Evolutionary conservation across 768 basidiomycete genomes (phyloP), one percentile per base, ranked within the genome.

Genomic region (Leucogyrophana mollusca): DNA sequence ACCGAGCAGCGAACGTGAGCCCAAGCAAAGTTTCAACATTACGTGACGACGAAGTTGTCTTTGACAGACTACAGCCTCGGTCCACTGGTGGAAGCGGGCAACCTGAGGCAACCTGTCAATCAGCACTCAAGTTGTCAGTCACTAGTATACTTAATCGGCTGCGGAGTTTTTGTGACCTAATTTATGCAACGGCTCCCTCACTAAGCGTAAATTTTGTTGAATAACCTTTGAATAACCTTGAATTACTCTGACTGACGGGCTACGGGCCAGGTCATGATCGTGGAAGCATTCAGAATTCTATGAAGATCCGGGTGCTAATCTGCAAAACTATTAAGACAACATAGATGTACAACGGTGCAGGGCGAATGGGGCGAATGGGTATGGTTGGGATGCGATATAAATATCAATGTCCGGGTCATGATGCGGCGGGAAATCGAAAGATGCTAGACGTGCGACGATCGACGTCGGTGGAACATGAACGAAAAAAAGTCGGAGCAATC

Each of bases 401-500:
- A 40, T 25, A 43, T n/a, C n/a, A n/a, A n/a, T n/a, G 53, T 59
- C 66, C 62, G 60, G 41, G 44, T 43, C 46, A 49, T 30, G 46
- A 65, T 66, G 56, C 49, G 46, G 34, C 42, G 25, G 22, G 34
- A 54, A 34, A n/a, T 50, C 18, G 44, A 46, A 40, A 38, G 20
- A 51, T 30, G 34, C 39, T 14, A 35, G 39, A 41, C 34, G 46
- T 34, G 34, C 53, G 65, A 66, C 66, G 66, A 44, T 65, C 61
- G 33, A 66, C 61, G 64, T 50, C 55, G 57, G 27, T 7, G 27
- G 13, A 13, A 13, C 27, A 30, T 30, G 7, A 6, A 13, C 7
- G 27, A 30, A 7, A 30, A 30, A 30, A 30, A 30, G 27, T 7
- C 6, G 13, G 27, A 46, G 35, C 24, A 38, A 27, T 46, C 24